Percentiles rank a stretch among this genome's conserved stretches.
Conservation (phyloP, 2,329 filamentous ascomycete species). For the Aspergillus texensis region DNA sequence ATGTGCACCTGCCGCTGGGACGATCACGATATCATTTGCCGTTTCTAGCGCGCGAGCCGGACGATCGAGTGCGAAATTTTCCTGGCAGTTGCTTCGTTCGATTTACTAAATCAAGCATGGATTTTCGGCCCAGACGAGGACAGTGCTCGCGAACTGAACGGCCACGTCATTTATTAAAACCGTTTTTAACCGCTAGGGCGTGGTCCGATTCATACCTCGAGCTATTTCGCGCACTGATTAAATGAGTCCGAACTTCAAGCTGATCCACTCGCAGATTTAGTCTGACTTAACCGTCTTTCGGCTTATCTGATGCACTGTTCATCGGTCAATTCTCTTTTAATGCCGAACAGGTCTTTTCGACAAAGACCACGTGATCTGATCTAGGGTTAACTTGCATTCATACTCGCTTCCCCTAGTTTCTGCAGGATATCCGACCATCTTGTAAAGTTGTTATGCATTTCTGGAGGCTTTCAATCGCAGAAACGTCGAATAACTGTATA, state of each 20-base stretch:
- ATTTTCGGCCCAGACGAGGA: slow-evolving; percentile 11
- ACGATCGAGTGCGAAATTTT: slow-evolving; percentile 12
- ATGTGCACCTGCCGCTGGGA: slow-evolving; percentile 4
- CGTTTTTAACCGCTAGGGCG: slow-evolving; percentile 4
- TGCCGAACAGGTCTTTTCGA: not conserved
- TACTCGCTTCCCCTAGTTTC: not conserved
- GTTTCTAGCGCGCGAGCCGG: slow-evolving; percentile 10
- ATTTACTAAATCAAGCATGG: slow-evolving; percentile 19
- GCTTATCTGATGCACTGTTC: not conserved
- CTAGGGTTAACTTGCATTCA: not conserved
- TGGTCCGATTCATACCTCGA: slow-evolving; percentile 2
- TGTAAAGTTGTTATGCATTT: not conserved
- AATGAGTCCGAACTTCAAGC: not conserved
- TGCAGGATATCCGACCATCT: not conserved
- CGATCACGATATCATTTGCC: slow-evolving; percentile 18
- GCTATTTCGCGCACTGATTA: not conserved
- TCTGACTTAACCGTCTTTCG: slow-evolving; percentile 2
- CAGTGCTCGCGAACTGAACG: not conserved
- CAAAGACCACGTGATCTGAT: slow-evolving; percentile 11
- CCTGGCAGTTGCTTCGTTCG: slow-evolving; percentile 13
- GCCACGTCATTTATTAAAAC: slow-evolving; percentile 9
- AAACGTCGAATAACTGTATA: not conserved
- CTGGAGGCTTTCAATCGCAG: not conserved
- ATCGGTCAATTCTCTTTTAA: slow-evolving; percentile 7
- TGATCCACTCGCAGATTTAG: not conserved